phyloP scores from a whole-genome alignment of 163 green algal genomes.

The Chloromonas sp. region DNA sequence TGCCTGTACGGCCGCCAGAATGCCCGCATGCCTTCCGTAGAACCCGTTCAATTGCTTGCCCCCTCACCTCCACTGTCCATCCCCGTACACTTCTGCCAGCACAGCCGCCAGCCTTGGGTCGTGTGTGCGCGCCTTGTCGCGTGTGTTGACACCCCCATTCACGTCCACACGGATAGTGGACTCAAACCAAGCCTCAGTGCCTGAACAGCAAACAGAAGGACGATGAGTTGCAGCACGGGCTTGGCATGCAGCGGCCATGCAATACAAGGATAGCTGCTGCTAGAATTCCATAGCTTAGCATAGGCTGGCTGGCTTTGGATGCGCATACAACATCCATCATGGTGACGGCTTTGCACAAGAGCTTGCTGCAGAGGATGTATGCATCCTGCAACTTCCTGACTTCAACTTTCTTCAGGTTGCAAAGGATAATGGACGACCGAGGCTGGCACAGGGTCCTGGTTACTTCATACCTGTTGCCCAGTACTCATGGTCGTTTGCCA shows the following conservation, averaged over 20 bases:
- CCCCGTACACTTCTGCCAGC: conserved; percentile 42
- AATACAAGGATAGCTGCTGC: too few relatives aligned
- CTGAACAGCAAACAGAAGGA: neutral
- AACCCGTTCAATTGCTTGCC: neutral
- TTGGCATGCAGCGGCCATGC: too few relatives aligned
- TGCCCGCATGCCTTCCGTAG: neutral
- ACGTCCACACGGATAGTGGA: conserved; percentile 31
- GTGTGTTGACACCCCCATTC: conserved; percentile 26
- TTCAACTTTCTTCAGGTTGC: too few relatives aligned
- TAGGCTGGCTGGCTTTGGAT: neutral
- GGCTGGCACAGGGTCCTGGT: too few relatives aligned
- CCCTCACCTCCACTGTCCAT: conserved; percentile 50
- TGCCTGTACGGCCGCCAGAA: neutral
- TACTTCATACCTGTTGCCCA: conserved; percentile 20
- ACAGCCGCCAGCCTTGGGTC: conserved; percentile 47
- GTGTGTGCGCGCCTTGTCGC: conserved; percentile 7
- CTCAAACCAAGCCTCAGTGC: conserved; percentile 37
- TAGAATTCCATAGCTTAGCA: neutral
- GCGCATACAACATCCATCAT: neutral
- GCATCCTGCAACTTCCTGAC: too few relatives aligned
- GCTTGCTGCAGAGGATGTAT: too few relatives aligned
- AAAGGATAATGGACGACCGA: too few relatives aligned
- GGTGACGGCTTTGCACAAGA: too few relatives aligned
- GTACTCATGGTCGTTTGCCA: conserved; percentile 37
- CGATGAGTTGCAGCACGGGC: too few relatives aligned